Conservation (phyloP, 805 yeast genomes). For the Metschnikowia peoriensis region DNA sequence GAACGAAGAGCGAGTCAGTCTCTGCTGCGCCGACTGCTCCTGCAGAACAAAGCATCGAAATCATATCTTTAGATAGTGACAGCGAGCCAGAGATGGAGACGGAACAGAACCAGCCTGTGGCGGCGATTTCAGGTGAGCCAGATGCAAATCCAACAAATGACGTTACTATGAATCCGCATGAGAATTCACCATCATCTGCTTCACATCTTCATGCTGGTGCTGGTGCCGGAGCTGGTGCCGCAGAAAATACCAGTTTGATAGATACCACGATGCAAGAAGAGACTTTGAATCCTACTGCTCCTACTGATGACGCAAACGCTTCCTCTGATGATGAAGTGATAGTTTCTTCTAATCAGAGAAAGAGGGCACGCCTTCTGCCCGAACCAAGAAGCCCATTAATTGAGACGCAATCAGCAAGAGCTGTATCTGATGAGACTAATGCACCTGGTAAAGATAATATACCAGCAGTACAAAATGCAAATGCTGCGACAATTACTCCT, state of each 20-base stretch:
- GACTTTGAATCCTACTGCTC: background rate
- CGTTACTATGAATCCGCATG: no score
- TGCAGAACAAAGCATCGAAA: slow-evolving; percentile 32
- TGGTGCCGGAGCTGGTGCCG: slow-evolving; percentile 24
- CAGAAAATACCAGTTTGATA: background rate
- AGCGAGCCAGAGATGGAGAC: slow-evolving; percentile 24
- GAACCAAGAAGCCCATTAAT: background rate
- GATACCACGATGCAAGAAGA: background rate
- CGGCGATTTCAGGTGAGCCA: background rate
- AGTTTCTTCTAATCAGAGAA: background rate
- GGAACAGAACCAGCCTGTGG: background rate
- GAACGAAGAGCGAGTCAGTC: no score
- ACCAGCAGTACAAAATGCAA: no score
- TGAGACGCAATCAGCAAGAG: no score
- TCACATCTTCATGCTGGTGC: background rate
- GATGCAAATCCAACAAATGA: background rate
- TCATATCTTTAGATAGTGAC: slow-evolving; percentile 52
- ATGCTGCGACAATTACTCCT: no score
- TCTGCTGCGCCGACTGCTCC: background rate
- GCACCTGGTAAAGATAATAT: no score
- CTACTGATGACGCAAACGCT: background rate
- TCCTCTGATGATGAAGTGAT: slow-evolving; percentile 3
- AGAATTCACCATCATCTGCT: no score
- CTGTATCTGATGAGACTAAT: no score
- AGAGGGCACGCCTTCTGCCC: slow-evolving; percentile 5